phyloP scores from a whole-genome alignment of 805 yeast genomes.

The Brettanomyces nanus region DNA sequence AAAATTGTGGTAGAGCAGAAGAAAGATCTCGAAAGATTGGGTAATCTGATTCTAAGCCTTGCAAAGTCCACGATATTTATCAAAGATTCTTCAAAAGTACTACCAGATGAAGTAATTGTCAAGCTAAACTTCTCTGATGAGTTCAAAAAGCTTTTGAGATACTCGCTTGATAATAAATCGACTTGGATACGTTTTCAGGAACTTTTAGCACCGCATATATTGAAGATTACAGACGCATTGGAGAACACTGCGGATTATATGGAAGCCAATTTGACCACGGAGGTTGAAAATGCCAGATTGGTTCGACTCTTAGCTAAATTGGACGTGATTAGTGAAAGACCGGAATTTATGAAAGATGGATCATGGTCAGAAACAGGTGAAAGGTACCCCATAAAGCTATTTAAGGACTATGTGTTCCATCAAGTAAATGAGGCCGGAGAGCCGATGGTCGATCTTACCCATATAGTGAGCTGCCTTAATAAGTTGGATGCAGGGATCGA shows the following conservation, averaged over 20 bases:
- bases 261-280: constrained; percentile 57
- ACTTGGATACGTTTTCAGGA: constrained; percentile 26
- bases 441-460: constrained; percentile 74
- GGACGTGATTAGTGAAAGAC: constrained; percentile 68
- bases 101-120: constrained; percentile 18
- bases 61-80: constrained; percentile 29
- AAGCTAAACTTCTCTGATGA: constrained; percentile 33
- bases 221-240: constrained; percentile 40
- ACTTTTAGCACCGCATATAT: constrained; percentile 36
- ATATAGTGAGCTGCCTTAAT: constrained; percentile 70
- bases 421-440: constrained; percentile 71
- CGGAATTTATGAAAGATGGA: constrained; percentile 48
- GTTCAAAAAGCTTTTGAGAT: constrained; percentile 36
- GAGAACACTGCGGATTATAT: constrained; percentile 47
- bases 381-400: constrained; percentile 62
- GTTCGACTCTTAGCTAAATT: constrained; percentile 77
- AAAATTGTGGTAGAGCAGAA: constrained; percentile 21
- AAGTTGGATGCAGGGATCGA: constrained; percentile 89
- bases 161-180: constrained; percentile 24
- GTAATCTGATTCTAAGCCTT: constrained; percentile 49
- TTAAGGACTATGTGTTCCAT: constrained; percentile 79
- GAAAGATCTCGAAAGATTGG: constrained; percentile 53
- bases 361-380: constrained; percentile 73
- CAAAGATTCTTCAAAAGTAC: constrained; percentile 11
- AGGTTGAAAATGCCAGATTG: constrained; percentile 81